These are phyloP conservation scores for Gonium pectorale DNA, from an alignment of 139 green algal genomes.

Conservation along the genomic window DNA sequence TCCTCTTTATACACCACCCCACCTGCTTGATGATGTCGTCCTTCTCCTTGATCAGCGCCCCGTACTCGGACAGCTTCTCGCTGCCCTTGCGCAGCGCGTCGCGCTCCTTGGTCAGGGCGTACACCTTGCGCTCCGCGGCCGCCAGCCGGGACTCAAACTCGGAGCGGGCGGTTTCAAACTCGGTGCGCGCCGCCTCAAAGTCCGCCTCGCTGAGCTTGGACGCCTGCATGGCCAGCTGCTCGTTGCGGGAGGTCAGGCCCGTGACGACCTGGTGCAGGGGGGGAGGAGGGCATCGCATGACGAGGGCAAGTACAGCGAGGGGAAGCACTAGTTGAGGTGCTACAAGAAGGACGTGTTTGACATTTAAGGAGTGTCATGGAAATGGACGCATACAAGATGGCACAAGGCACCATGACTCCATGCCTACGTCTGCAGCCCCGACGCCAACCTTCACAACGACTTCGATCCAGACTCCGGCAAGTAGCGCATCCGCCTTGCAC, in stretches of 20 bases:
- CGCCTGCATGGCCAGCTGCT: constrained; percentile 76
- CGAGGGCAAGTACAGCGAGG: not conserved
- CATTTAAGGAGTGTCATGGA: too few species aligned
- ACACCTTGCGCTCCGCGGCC: constrained; percentile 72
- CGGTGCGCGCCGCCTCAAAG: constrained; percentile 56
- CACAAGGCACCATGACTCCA: too few species aligned
- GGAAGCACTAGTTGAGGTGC: not conserved
- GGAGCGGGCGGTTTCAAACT: constrained; percentile 60
- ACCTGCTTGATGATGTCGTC: constrained; percentile 92
- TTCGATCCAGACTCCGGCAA: too few species aligned
- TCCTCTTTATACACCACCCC: not conserved
- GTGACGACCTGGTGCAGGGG: constrained; percentile 42
- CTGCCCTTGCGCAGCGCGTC: constrained; percentile 85
- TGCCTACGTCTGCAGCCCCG: too few species aligned
- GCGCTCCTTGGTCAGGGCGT: constrained; percentile 93
- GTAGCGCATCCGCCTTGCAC: too few species aligned
- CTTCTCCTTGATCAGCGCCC: constrained; percentile 90
- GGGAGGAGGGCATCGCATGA: not conserved
- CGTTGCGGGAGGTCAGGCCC: constrained; percentile 72
- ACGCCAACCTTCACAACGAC: too few species aligned
- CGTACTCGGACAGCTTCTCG: constrained; percentile 75
- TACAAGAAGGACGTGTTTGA: too few species aligned
- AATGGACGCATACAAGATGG: too few species aligned
- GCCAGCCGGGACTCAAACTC: constrained; percentile 75
- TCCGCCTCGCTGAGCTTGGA: constrained; percentile 68